Evolutionary conservation across 495 filamentous ascomycete species (phyloP), one percentile per base, ranked within the genome.

Genomic region (Polyplosphaeria fusca): DNA sequence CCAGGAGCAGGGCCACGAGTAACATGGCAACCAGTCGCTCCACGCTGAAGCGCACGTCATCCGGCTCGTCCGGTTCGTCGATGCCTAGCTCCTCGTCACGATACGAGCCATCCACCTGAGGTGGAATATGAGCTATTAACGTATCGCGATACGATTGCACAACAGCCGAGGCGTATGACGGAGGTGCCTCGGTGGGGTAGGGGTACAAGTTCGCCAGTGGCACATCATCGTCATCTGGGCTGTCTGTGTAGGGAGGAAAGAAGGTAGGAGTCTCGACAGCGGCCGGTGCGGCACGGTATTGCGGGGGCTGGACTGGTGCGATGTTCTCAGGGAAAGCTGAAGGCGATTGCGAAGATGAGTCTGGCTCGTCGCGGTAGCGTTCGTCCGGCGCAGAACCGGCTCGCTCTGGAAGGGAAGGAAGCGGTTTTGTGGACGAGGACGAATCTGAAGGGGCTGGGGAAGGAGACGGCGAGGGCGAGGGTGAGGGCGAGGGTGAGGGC

Each of bases 161-260:
- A 4, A 59, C 38, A 1, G 27, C 54, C 13, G 43, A 38, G n/a
- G 46, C n/a, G 43, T 63, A 63, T 11, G 48, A 30, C 5, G 60
- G 60, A 1, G 60, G 60, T 25, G 60, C 60, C 53, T 63, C 60
- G 30, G 42, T 54, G 13, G 59, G 46, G 28, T 41, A 52, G 5
- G 40, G 52, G 32, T 47, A 52, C 1, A 57, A 47, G 18, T 51
- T 25, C 25, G 59, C 47, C 23, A 57, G 56, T 11, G 56, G 56
- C 4, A 60, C 49, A 32, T 60, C 56, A 26, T 60, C 56, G 16
- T 57, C 58, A 35, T 27, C 12, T 18, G 38, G 5, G 13, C 25
- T n/a, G 27, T 55, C 52, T 18, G 54, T 44, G 49, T 58, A 63
- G 4, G 47, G 44, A 4, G 43, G 16, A 28, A 37, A 42, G 22